Conservation (phyloP, 331 rosid genomes). For the Arachis monticola region DNA sequence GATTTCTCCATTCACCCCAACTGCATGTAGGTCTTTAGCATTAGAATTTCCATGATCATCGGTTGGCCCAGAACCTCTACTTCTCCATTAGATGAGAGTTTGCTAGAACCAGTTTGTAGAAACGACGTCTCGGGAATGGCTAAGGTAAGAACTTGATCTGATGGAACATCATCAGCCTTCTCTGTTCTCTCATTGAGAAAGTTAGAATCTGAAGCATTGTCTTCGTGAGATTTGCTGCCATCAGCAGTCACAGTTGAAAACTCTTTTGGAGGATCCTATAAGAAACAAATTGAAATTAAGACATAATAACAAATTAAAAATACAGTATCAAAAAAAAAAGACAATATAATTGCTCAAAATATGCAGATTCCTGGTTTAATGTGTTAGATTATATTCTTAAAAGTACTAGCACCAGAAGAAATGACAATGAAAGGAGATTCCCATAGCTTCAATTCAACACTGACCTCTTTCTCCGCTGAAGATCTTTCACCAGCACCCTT, state of each 20-base stretch:
- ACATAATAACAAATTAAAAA: conserved; percentile 1
- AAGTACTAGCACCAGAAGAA: conserved; percentile 25
- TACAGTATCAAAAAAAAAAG: background rate
- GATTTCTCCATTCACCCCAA: conserved; percentile 62
- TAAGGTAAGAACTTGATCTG: conserved; percentile 83
- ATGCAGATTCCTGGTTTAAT: conserved; percentile 16
- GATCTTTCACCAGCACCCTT: conserved; percentile 60
- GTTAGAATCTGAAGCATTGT: conserved; percentile 58
- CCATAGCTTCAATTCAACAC: conserved; percentile 55
- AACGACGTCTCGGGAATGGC: conserved; percentile 66
- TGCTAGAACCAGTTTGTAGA: conserved; percentile 58
- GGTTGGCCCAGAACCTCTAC: conserved; percentile 51
- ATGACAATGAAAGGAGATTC: conserved; percentile 30
- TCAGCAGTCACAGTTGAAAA: conserved; percentile 53
- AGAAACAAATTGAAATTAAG: conserved; percentile 44
- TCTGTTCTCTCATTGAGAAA: conserved; percentile 50
- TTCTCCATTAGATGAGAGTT: conserved; percentile 54
- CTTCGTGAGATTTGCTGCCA: conserved; percentile 53
- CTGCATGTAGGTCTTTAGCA: conserved; percentile 52
- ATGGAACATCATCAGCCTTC: conserved; percentile 51
- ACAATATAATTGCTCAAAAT: conserved; percentile 31
- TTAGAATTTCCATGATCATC: conserved; percentile 54
- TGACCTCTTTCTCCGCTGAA: conserved; percentile 60
- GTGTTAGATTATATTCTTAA: conserved; percentile 32
- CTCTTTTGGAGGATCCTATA: conserved; percentile 67